A percentile compares a stretch with the other conserved stretches of the same genome.
Evolutionary conservation across 371 early-diverging fungal species (phyloP).

Genomic region (Mucor velutinosus): DNA sequence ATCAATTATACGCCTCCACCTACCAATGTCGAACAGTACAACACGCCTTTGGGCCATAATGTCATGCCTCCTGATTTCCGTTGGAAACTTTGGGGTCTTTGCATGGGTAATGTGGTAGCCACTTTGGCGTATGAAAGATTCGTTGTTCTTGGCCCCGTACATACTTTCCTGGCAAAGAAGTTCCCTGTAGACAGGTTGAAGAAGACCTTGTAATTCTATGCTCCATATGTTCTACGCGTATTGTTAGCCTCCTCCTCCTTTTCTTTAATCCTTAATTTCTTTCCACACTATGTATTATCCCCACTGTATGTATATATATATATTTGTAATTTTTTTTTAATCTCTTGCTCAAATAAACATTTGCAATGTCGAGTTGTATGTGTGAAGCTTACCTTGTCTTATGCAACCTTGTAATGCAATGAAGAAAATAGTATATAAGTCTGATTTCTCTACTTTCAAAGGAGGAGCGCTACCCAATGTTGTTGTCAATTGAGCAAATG

Average conservation of each 20-base stretch:
- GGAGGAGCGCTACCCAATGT: too few relatives aligned
- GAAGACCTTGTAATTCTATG: not conserved
- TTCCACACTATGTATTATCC: not conserved
- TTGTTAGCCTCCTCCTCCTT: not conserved
- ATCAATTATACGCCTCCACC: conserved; percentile 47
- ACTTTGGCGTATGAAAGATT: conserved; percentile 31
- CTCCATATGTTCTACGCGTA: not conserved
- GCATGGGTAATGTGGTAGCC: conserved; percentile 35
- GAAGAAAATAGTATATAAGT: too few relatives aligned
- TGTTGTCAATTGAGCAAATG: too few relatives aligned
- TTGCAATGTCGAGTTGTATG: not conserved
- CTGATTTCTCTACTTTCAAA: too few relatives aligned
- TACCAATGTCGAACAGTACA: conserved; percentile 55
- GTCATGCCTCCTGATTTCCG: conserved; percentile 66
- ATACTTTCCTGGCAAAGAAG: conserved; percentile 31
- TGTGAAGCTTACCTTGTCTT: too few relatives aligned
- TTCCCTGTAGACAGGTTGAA: conserved; percentile 27
- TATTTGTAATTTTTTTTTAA: not conserved
- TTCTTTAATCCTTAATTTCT: not conserved
- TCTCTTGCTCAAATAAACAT: not conserved
- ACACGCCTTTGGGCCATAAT: conserved; percentile 66
- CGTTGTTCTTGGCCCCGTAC: conserved; percentile 43
- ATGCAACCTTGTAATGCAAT: too few relatives aligned
- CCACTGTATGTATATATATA: not conserved
- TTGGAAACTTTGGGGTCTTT: conserved; percentile 54